Evolutionary conservation across 2,329 filamentous ascomycete species (phyloP).

Genomic region (Clarireedia monteithiana): DNA sequence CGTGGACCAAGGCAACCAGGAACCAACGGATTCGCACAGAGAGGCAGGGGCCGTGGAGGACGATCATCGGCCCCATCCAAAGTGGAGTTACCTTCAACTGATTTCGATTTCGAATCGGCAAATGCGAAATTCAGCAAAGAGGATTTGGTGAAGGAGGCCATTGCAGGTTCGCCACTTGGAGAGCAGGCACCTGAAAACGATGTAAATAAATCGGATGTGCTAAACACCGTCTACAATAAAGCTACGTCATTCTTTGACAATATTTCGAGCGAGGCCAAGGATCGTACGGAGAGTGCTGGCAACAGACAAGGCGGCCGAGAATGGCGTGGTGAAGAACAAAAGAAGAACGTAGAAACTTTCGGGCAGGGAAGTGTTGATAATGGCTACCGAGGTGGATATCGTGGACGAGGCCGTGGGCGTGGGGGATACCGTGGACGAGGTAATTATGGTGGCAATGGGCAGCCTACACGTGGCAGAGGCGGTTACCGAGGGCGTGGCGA

Average conservation of each 20-base stretch:
- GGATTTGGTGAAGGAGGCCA: constrained; percentile 79
- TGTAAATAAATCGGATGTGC: constrained; percentile 33
- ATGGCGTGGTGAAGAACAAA: constrained; percentile 87
- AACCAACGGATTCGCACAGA: constrained; percentile 32
- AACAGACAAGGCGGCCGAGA: constrained; percentile 70
- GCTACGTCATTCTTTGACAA: constrained; percentile 93
- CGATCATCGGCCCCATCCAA: constrained; percentile 43
- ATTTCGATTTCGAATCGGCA: constrained; percentile 83
- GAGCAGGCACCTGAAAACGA: constrained; percentile 38
- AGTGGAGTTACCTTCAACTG: constrained; percentile 81
- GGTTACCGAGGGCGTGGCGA: constrained; percentile 25
- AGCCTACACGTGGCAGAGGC: constrained; percentile 23
- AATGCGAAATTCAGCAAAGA: constrained; percentile 88
- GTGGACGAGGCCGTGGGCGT: constrained; percentile 62
- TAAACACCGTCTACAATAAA: constrained; percentile 67
- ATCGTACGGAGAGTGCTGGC: constrained; percentile 66
- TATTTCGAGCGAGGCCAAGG: constrained; percentile 88
- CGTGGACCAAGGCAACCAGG: constrained; percentile 41
- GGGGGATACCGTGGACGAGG: constrained; percentile 31
- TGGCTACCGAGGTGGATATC: constrained; percentile 63
- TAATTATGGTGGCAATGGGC: constrained; percentile 18
- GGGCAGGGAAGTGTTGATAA: constrained; percentile 92
- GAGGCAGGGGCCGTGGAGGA: constrained; percentile 37
- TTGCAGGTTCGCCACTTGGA: constrained; percentile 63
- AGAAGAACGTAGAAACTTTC: constrained; percentile 95